Evolutionary conservation across 169 alveolate species (phyloP).

Genomic region (Plasmodium vivax): DNA sequence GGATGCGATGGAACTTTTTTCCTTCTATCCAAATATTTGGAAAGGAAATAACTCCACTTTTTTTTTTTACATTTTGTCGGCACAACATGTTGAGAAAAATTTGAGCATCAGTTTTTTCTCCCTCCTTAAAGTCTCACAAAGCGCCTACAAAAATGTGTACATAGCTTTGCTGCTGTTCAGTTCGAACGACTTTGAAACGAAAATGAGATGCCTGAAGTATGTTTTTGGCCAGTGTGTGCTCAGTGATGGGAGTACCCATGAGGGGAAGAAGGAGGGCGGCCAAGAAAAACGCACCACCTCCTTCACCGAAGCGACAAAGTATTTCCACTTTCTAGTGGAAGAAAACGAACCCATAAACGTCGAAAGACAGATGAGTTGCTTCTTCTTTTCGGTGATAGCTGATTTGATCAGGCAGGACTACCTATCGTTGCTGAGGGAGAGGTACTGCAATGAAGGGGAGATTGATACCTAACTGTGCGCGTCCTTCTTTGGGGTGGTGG

Average conservation of each 20-base stretch:
- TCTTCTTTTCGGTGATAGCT: conserved; percentile 37
- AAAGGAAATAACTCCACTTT: conserved; percentile 49
- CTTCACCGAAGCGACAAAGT: not conserved
- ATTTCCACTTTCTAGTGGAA: conserved; percentile 9
- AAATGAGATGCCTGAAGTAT: conserved; percentile 28
- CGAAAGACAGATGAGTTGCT: conserved; percentile 29
- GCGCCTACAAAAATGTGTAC: conserved; percentile 22
- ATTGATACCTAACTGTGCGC: not conserved
- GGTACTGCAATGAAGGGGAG: not conserved
- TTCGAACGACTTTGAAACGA: conserved; percentile 15
- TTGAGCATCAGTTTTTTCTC: conserved; percentile 16
- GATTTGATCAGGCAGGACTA: conserved; percentile 30
- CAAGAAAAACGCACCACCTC: not conserved
- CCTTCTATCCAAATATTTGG: conserved; percentile 56
- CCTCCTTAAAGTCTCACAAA: conserved; percentile 7
- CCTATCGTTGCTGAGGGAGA: conserved; percentile 13
- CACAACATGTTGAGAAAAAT: conserved; percentile 26
- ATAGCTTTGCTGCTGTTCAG: conserved; percentile 29
- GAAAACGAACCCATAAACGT: conserved; percentile 14
- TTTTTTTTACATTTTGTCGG: conserved; percentile 43
- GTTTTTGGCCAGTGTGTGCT: conserved; percentile 28
- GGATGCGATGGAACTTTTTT: conserved; percentile 14
- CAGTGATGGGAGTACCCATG: not conserved
- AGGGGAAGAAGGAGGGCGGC: not conserved
- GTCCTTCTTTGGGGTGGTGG: not conserved